Percentiles rank a stretch among this genome's conserved stretches.
phyloP scores from a whole-genome alignment of 257 asterid genomes.

The Primulina tabacum region DNA sequence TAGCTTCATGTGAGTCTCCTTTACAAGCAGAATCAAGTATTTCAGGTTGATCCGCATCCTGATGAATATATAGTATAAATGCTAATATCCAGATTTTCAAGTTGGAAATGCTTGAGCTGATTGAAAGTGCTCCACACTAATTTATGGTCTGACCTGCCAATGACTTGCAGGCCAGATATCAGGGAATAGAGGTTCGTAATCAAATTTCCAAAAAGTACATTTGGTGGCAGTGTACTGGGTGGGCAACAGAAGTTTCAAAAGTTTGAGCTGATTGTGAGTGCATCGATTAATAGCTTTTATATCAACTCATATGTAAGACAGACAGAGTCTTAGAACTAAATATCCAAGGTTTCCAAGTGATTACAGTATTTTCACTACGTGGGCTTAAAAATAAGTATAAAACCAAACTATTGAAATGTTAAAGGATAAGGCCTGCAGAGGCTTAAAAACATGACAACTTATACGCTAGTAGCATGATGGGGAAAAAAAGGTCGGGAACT shows the following conservation, averaged over 20 bases:
- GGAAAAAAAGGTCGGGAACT: not conserved
- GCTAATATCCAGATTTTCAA: not conserved
- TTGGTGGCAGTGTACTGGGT: not conserved
- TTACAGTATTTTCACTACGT: not conserved
- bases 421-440: not conserved
- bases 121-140: not conserved
- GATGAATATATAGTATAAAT: conserved; percentile 12
- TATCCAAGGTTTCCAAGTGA: too few relatives aligned
- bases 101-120: not conserved
- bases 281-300: too few relatives aligned
- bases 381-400: not conserved
- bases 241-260: not conserved
- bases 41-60: conserved; percentile 42
- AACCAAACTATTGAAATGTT: not conserved
- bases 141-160: not conserved
- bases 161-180: not conserved
- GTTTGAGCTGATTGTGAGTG: not conserved
- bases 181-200: not conserved
- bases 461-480: not conserved
- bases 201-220: not conserved
- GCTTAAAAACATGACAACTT: conserved; percentile 8
- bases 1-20: conserved; percentile 34
- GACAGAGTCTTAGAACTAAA: not conserved
- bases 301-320: too few relatives aligned
- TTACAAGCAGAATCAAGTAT: conserved; percentile 15